phyloP scores from a whole-genome alignment of 2,329 filamentous ascomycete species.

The Penicillium sp. region DNA sequence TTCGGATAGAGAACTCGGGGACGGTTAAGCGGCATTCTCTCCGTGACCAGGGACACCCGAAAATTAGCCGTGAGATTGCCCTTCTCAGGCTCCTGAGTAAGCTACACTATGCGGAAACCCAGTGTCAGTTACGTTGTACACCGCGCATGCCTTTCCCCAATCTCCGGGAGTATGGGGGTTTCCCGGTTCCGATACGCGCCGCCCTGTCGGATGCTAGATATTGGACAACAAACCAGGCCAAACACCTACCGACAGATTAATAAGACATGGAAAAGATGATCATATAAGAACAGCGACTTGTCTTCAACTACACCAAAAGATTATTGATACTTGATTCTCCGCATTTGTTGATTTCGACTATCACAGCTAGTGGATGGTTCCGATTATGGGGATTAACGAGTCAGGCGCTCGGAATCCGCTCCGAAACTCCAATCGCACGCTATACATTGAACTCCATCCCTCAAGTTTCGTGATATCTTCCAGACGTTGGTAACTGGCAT shows the following conservation, averaged over 20 bases:
- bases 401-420: neutral
- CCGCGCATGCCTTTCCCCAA: neutral
- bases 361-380: neutral
- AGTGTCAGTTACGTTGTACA: neutral
- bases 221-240: neutral
- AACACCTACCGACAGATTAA: neutral
- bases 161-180: neutral
- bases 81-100: neutral
- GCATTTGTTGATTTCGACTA: neutral
- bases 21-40: neutral
- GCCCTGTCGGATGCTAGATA: neutral
- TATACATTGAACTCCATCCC: neutral
- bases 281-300: neutral
- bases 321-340: neutral
- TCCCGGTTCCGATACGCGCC: slow-evolving; percentile 10
- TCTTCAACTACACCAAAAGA: neutral
- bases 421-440: slow-evolving; percentile 4
- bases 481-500: neutral
- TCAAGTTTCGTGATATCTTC: neutral
- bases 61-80: neutral
- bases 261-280: neutral
- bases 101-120: neutral
- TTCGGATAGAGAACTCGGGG: slow-evolving; percentile 13
- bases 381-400: neutral
- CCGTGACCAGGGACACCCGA: neutral